A percentile compares a stretch with the other conserved stretches of the same genome.
phyloP scores from a whole-genome alignment of 2,329 filamentous ascomycete species.

The Dothistroma septosporum region DNA sequence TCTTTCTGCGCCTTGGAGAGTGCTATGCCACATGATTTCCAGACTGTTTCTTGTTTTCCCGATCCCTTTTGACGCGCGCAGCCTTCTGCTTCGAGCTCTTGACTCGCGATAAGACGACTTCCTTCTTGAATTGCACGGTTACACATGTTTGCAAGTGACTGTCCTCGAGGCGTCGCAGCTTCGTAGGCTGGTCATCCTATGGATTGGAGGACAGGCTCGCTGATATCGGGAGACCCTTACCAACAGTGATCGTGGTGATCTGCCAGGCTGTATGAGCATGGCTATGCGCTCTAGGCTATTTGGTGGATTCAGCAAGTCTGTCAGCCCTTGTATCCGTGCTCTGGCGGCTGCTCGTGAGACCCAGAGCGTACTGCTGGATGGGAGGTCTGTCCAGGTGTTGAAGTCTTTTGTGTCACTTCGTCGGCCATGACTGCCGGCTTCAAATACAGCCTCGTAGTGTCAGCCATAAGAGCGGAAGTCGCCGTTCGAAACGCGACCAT shows the following conservation, averaged over 20 bases:
- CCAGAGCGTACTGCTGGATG: background rate
- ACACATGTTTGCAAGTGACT: background rate
- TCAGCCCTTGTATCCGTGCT: too few species aligned
- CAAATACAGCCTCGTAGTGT: too few species aligned
- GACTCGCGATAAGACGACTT: background rate
- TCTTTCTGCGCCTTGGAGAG: background rate
- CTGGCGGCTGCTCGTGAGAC: too few species aligned
- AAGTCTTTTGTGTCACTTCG: background rate
- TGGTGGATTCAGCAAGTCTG: too few species aligned
- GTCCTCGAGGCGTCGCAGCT: background rate
- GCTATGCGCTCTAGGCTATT: too few species aligned
- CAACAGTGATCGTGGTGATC: background rate
- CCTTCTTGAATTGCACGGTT: background rate
- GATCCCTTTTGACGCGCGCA: background rate
- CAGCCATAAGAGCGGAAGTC: background rate
- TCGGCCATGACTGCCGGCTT: background rate
- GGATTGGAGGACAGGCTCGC: background rate
- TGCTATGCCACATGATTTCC: background rate
- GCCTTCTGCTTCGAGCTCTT: background rate
- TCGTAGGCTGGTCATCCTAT: background rate
- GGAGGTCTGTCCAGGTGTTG: background rate
- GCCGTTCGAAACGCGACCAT: too few species aligned
- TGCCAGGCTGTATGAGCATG: background rate
- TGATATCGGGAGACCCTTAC: background rate
- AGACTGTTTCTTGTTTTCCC: background rate